Evolutionary conservation across 768 basidiomycete species (phyloP), one percentile per base, ranked within the genome.

Genomic region (Dentipellis fragilis): DNA sequence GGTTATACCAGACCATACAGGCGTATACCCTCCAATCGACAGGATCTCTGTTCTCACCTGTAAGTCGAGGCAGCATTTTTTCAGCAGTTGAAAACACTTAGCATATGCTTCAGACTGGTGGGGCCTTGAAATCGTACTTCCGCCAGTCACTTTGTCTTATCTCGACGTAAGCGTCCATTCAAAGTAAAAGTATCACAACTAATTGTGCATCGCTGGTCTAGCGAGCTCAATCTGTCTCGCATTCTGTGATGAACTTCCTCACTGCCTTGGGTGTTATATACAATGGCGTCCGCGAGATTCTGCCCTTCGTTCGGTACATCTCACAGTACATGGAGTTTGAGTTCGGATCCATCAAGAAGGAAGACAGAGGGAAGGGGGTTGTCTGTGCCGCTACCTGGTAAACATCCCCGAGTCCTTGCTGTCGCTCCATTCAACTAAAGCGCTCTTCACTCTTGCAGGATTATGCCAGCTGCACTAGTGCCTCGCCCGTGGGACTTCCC

Each of bases 321-420:
- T 74, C 86, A 14, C 84, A 86, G 59, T 93, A 81, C 68, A 71
- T 88, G 60, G 85, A 93, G 60, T 81, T 79, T 46, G 89, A 94
- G 65, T 91, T 82, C 74, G 70, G 67, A 48, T 55, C 75, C 40
- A 87, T 93, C 65, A 75, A 79, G 63, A 70, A 65, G 19, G 80
- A 85, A 61, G 76, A 93, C 62, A 63, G 72, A 51, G 90, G 91
- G 0, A 67, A 80, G 63, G 91, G 91, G 17, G 92, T 93, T 38
- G 83, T 93, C 36, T 90, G 91, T 64, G 86, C 89, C 50, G 86
- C 91, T 6, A 94, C 91, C n/a, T 93, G 91, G 88, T 84, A 63
- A 23, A 75, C 68, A 1, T 40, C 21, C 12, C 11, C 4, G 17
- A 6, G 29, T 5, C 23, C 14, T 45, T 38, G 12, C 47, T 11